A percentile compares a stretch with the other conserved stretches of the same genome.
These are phyloP conservation scores for Neopestalotiopsis sp. DNA, from an alignment of 2,329 filamentous ascomycete genomes.

Conservation along the genomic window DNA sequence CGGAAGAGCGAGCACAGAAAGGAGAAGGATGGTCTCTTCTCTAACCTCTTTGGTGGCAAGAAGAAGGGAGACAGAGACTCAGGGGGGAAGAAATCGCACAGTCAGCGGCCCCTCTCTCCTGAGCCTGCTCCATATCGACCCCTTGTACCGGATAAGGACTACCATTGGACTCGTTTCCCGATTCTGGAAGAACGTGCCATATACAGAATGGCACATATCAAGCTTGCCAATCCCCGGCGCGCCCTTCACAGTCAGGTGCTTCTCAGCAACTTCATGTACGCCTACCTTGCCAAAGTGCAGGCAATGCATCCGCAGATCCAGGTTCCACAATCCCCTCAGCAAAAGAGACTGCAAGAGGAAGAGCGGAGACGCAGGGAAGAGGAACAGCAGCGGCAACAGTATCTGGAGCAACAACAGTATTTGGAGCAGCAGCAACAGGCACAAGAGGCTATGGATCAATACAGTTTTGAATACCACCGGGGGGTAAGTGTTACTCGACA, in stretches of 20 bases:
- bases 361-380: constrained; percentile 52
- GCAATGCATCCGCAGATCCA: constrained; percentile 98
- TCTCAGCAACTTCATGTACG: constrained; percentile 99
- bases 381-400: constrained; percentile 51
- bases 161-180: constrained; percentile 93
- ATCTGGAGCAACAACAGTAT: constrained; percentile 47
- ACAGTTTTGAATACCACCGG: constrained; percentile 59
- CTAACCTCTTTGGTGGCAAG: constrained; percentile 90
- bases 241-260: constrained; percentile 93
- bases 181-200: constrained; percentile 96
- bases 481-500: constrained; percentile 44
- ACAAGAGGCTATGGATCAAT: constrained; percentile 52
- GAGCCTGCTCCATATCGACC: constrained; percentile 74
- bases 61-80: constrained; percentile 83
- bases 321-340: constrained; percentile 82
- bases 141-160: constrained; percentile 87
- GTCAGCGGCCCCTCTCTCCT: constrained; percentile 76
- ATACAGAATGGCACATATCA: constrained; percentile 98
- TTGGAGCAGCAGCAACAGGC: constrained; percentile 51
- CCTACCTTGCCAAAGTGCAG: constrained; percentile 96
- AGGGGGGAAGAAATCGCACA: constrained; percentile 73
- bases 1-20: constrained; percentile 83
- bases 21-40: constrained; percentile 93
- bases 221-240: constrained; percentile 94
- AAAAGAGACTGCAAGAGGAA: constrained; percentile 62